A percentile compares a stretch with the other conserved stretches of the same genome.
Evolutionary conservation across 352 stramenopile species (phyloP).

Genomic region (Globisporangium parvum): DNA sequence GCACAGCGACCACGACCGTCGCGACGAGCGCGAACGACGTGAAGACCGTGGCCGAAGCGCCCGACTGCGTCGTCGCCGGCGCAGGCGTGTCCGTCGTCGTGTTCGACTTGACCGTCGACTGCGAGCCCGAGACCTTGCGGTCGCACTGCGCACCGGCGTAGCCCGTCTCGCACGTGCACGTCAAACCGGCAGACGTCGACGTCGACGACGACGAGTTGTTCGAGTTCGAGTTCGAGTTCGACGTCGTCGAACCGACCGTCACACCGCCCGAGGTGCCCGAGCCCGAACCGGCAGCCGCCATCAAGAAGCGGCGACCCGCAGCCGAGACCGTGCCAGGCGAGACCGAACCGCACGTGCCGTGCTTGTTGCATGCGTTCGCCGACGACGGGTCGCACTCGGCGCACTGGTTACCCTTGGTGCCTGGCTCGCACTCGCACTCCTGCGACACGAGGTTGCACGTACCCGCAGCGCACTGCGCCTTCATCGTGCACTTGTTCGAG

Average conservation of each 20-base stretch:
- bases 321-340: constrained; percentile 17
- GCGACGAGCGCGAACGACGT: constrained; percentile 23
- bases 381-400: constrained; percentile 54
- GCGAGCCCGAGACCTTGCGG: constrained; percentile 36
- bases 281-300: constrained; percentile 16
- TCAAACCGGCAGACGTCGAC: constrained; percentile 6
- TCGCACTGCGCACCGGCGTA: constrained; percentile 58
- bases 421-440: constrained; percentile 55
- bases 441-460: constrained; percentile 56
- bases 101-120: constrained; percentile 6
- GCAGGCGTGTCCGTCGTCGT: constrained; percentile 15
- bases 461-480: constrained; percentile 59
- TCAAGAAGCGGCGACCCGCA: constrained; percentile 2
- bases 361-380: constrained; percentile 46
- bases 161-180: constrained; percentile 52
- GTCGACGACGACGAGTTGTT: constrained; percentile 3
- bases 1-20: constrained; percentile 21
- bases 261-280: constrained; percentile 3
- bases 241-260: constrained; percentile 6
- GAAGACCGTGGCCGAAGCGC: constrained; percentile 13
- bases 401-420: constrained; percentile 66
- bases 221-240: constrained; percentile 11
- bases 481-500: constrained; percentile 62
- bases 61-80: constrained; percentile 12
- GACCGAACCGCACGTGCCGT: constrained; percentile 39